These are phyloP conservation scores for Gymnopus androsaceus DNA, from an alignment of 1,284 basidiomycete species.

Conservation along the genomic window DNA sequence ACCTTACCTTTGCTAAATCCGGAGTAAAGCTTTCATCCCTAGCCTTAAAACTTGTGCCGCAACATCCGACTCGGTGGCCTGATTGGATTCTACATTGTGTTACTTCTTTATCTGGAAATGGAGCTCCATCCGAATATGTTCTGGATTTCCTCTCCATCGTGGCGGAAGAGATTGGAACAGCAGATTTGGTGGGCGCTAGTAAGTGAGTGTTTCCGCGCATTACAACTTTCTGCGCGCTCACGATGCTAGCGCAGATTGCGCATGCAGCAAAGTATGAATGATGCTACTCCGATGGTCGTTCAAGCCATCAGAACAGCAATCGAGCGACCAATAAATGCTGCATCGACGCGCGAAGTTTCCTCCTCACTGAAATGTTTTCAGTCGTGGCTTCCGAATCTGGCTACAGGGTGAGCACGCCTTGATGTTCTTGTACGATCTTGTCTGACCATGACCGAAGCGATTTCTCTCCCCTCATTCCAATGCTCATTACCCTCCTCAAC, in stretches of 20 bases:
- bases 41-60: conserved; percentile 70
- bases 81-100: conserved; percentile 70
- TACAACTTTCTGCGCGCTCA: conserved; percentile 3
- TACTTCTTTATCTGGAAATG: conserved; percentile 56
- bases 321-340: conserved; percentile 32
- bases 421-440: conserved; percentile 10
- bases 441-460: conserved; percentile 40
- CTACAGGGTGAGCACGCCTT: conserved; percentile 55
- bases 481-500: conserved; percentile 60
- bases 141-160: conserved; percentile 84
- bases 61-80: conserved; percentile 61
- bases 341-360: conserved; percentile 50
- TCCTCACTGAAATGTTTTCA: conserved; percentile 79
- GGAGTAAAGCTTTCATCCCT: conserved; percentile 64
- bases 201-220: conserved; percentile 52
- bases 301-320: conserved; percentile 63
- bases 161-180: conserved; percentile 76
- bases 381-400: conserved; percentile 76
- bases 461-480: conserved; percentile 62
- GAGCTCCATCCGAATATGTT: conserved; percentile 55
- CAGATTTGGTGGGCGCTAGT: conserved; percentile 73
- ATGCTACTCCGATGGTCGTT: conserved; percentile 70
- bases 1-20: not conserved
- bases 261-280: conserved; percentile 62
- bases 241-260: conserved; percentile 42